These are phyloP conservation scores for Wickerhamiella domercqiae DNA, from an alignment of 805 yeast species.

Conservation along the genomic window DNA sequence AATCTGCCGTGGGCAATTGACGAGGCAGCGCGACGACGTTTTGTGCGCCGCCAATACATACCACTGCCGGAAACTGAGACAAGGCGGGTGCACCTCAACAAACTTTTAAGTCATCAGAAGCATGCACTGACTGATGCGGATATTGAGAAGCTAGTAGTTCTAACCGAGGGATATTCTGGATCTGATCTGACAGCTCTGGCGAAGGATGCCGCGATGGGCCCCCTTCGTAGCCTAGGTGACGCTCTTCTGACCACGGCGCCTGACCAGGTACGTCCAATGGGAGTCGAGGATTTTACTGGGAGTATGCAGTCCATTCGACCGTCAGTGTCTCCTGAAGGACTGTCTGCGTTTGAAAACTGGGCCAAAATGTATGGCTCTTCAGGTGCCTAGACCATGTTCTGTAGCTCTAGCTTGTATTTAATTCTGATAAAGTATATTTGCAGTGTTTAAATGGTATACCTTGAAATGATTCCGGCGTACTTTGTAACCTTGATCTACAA, in stretches of 20 bases:
- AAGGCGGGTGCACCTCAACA: slow-evolving; percentile 51
- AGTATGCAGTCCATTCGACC: slow-evolving; percentile 74
- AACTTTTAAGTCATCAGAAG: slow-evolving; percentile 54
- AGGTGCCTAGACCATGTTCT: slow-evolving; percentile 41
- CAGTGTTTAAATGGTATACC: too few relatives aligned
- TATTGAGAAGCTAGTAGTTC: slow-evolving; percentile 38
- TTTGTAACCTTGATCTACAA: too few relatives aligned
- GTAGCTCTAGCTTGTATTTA: too few relatives aligned
- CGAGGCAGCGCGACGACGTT: slow-evolving; percentile 90
- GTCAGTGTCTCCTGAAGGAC: slow-evolving; percentile 72
- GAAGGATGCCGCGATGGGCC: slow-evolving; percentile 97
- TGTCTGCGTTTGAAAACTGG: slow-evolving; percentile 76
- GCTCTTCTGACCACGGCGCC: slow-evolving; percentile 52
- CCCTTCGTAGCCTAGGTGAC: slow-evolving; percentile 79
- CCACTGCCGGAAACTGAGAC: slow-evolving; percentile 87
- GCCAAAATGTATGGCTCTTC: slow-evolving; percentile 73
- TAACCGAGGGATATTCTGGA: slow-evolving; percentile 81
- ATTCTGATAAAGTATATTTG: too few relatives aligned
- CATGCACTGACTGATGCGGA: slow-evolving; percentile 54
- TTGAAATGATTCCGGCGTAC: too few relatives aligned
- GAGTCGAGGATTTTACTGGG: slow-evolving; percentile 52
- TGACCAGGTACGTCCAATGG: slow-evolving; percentile 63
- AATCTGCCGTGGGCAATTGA: slow-evolving; percentile 93
- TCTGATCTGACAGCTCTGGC: slow-evolving; percentile 87
- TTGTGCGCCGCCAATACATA: slow-evolving; percentile 80